Evolutionary conservation across 2,329 filamentous ascomycete genomes (phyloP).

Genomic region (Mycosphaerella sp.): DNA sequence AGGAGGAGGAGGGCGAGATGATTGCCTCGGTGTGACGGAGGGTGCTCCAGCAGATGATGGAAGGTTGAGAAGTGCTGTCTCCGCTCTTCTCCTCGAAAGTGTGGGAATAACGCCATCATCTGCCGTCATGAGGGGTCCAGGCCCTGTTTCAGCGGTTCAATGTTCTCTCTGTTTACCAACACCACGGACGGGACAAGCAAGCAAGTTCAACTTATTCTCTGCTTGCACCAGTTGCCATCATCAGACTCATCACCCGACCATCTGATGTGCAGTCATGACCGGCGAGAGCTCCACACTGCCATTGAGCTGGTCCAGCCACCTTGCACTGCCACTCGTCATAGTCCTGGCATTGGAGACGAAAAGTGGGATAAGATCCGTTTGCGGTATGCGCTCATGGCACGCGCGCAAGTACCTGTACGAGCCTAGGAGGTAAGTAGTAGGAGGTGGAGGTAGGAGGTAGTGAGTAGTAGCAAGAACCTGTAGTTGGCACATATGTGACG

Average conservation of each 20-base stretch:
- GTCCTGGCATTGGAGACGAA: not conserved
- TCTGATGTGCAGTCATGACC: too few species aligned
- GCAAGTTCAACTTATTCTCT: too few species aligned
- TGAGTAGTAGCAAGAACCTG: not conserved
- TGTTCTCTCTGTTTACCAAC: constrained; percentile 1
- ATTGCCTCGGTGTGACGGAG: not conserved
- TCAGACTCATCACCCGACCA: too few species aligned
- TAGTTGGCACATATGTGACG: constrained; percentile 1
- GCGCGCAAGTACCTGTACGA: not conserved
- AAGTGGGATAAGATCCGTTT: not conserved
- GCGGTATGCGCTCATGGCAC: not conserved
- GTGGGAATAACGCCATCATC: not conserved
- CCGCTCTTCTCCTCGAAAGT: not conserved
- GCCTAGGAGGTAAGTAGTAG: not conserved
- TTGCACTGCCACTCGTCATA: not conserved
- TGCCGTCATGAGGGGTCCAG: not conserved
- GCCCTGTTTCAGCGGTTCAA: not conserved
- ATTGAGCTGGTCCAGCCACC: too few species aligned
- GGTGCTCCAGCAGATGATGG: not conserved
- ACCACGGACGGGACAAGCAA: not conserved
- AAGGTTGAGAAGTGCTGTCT: not conserved
- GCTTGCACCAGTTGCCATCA: too few species aligned
- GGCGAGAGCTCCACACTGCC: too few species aligned
- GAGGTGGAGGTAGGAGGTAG: too few species aligned
- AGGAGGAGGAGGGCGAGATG: too few species aligned